These are phyloP conservation scores for Parachaetomium inaequale DNA, from an alignment of 495 filamentous ascomycete genomes.

Conservation along the genomic window DNA sequence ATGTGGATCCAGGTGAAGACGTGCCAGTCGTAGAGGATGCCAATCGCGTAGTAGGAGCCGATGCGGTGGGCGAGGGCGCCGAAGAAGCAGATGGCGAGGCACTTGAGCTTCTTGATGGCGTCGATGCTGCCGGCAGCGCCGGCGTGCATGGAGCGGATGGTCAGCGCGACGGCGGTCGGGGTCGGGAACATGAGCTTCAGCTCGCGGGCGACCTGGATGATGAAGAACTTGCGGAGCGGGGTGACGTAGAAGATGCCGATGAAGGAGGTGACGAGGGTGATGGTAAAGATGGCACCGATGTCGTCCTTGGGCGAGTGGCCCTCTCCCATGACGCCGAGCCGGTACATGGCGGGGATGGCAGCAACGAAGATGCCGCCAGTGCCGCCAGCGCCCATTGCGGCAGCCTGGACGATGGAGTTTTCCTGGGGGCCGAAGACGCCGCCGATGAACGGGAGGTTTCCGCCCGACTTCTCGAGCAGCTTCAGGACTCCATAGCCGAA, in stretches of 20 bases:
- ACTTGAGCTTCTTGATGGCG: conserved; percentile 59
- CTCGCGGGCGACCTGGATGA: conserved; percentile 61
- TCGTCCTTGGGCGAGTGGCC: conserved; percentile 48
- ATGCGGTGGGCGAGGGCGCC: conserved; percentile 52
- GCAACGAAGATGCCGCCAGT: conserved; percentile 62
- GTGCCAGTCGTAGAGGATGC: conserved; percentile 67
- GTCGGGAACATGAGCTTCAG: conserved; percentile 62
- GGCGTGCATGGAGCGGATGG: conserved; percentile 62
- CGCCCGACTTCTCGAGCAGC: conserved; percentile 41
- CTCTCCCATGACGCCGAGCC: conserved; percentile 46
- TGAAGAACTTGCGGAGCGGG: conserved; percentile 65
- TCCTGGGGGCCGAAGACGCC: conserved; percentile 62
- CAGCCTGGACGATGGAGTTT: conserved; percentile 63
- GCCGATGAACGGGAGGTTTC: conserved; percentile 55
- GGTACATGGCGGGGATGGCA: conserved; percentile 62
- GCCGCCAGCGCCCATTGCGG: conserved; percentile 61
- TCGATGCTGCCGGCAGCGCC: conserved; percentile 48
- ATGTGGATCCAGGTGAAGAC: conserved; percentile 61
- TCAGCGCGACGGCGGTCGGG: conserved; percentile 60
- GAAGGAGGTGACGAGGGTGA: conserved; percentile 62
- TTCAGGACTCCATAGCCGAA: conserved; percentile 66
- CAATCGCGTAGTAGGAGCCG: conserved; percentile 57
- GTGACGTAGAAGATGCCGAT: conserved; percentile 67
- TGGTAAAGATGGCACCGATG: conserved; percentile 56
- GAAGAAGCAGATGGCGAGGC: conserved; percentile 50